A percentile compares a stretch with the other conserved stretches of the same genome.
Conservation (phyloP, 208 protist species). For the Leishmania gerbilli region DNA sequence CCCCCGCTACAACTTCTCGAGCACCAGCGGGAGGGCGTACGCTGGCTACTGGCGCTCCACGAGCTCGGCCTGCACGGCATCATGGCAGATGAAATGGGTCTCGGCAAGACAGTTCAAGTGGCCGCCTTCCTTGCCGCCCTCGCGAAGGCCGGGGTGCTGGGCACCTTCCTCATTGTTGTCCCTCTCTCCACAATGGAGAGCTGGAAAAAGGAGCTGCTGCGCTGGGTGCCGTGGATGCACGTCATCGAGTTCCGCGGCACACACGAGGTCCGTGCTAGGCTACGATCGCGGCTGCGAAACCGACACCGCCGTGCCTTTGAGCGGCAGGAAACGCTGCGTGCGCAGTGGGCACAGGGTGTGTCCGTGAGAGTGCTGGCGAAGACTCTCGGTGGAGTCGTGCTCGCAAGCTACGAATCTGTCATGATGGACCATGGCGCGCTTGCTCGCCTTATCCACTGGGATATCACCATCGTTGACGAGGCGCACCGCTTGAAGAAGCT, state of each 20-base stretch:
- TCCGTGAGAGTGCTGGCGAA: conserved; percentile 18
- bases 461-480: conserved; percentile 91
- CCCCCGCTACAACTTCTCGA: conserved; percentile 56
- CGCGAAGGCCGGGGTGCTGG: conserved; percentile 48
- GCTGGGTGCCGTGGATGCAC: conserved; percentile 86
- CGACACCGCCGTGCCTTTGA: conserved; percentile 41
- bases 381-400: conserved; percentile 55
- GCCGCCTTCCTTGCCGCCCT: conserved; percentile 88
- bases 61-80: conserved; percentile 77
- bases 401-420: conserved; percentile 96
- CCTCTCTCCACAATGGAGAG: conserved; percentile 91
- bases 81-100: conserved; percentile 96
- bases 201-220: conserved; percentile 89
- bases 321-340: conserved; percentile 47
- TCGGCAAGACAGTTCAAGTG: conserved; percentile 97
- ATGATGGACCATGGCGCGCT: conserved; percentile 43
- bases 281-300: conserved; percentile 56
- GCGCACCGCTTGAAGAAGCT: conserved; percentile 96
- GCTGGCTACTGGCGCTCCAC: conserved; percentile 96
- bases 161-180: conserved; percentile 89
- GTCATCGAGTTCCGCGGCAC: conserved; percentile 66
- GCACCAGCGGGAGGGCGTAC: conserved; percentile 91
- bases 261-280: conserved; percentile 19
- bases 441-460: conserved; percentile 40
- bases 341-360: conserved; percentile 29